These are phyloP conservation scores for Plasmodiophora brassicae DNA, from an alignment of 208 protist genomes.

Conservation along the genomic window DNA sequence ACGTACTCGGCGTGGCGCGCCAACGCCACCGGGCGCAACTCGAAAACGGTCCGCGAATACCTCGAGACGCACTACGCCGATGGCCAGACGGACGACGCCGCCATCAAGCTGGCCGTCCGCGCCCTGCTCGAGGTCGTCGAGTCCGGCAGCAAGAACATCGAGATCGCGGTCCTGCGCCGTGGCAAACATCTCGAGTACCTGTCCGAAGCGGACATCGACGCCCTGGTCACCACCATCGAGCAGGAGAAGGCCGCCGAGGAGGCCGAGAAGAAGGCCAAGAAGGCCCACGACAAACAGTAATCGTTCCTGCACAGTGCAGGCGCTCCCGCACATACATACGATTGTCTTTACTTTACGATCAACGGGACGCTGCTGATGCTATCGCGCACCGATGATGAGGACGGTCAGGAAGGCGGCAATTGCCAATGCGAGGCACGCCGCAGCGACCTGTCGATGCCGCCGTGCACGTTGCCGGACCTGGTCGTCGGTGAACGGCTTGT, in stretches of 20 bases:
- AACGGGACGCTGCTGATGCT: too few relatives aligned
- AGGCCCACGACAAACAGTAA: neutral
- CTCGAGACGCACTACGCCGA: constrained; percentile 96
- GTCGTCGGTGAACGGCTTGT: neutral
- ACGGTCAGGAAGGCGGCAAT: neutral
- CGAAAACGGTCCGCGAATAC: constrained; percentile 96
- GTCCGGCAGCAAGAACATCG: constrained; percentile 78
- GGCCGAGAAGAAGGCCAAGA: constrained; percentile 44
- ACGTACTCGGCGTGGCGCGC: constrained; percentile 78
- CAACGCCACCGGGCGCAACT: constrained; percentile 77
- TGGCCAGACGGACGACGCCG: constrained; percentile 63
- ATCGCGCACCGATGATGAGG: neutral
- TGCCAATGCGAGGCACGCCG: neutral
- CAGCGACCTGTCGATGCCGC: neutral
- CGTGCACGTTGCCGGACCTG: neutral
- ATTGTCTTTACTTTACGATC: too few relatives aligned
- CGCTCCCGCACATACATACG: too few relatives aligned
- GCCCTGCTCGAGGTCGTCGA: constrained; percentile 92
- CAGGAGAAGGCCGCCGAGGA: constrained; percentile 61
- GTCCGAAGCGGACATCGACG: constrained; percentile 58
- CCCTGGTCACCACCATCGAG: constrained; percentile 59
- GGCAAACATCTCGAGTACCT: constrained; percentile 53
- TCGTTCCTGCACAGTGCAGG: neutral
- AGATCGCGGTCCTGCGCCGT: constrained; percentile 57
- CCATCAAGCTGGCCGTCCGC: constrained; percentile 92